Evolutionary conservation across 139 green algal genomes (phyloP).

Genomic region (Tetraselmis chui): DNA sequence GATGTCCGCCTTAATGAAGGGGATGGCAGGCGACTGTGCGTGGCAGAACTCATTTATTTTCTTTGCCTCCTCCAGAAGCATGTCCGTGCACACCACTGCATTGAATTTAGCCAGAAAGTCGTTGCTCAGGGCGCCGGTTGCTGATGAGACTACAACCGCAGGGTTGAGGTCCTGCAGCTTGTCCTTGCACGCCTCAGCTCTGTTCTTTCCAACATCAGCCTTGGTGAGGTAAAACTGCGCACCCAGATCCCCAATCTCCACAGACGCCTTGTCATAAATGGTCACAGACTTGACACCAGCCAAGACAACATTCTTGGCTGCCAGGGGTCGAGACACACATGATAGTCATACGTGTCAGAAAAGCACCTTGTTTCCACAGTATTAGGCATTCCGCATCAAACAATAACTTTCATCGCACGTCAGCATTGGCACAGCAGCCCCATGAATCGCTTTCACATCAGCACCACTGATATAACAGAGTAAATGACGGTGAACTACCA

Average conservation of each 20-base stretch:
- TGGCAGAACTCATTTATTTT: conserved; percentile 80
- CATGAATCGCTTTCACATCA: too few relatives aligned
- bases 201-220: conserved; percentile 78
- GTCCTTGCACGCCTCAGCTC: conserved; percentile 80
- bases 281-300: conserved; percentile 89
- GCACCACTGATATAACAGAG: too few relatives aligned
- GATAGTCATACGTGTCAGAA: too few relatives aligned
- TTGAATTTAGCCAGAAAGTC: conserved; percentile 62
- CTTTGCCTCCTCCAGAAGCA: conserved; percentile 50
- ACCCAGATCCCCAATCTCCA: conserved; percentile 63
- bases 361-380: not conserved
- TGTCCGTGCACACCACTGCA: conserved; percentile 77
- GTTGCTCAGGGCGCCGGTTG: conserved; percentile 43
- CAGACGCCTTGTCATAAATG: conserved; percentile 64
- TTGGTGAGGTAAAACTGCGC: conserved; percentile 94
- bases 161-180: conserved; percentile 95
- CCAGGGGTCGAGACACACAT: not conserved
- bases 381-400: not conserved
- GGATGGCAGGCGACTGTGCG: conserved; percentile 38
- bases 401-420: too few relatives aligned
- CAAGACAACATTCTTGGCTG: conserved; percentile 98
- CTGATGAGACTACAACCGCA: conserved; percentile 62
- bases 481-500: too few relatives aligned
- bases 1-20: conserved; percentile 83
- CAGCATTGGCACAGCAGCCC: too few relatives aligned